Base-by-base conservation (phyloP, 2,329 filamentous ascomycete species). In the Neonectria faginata region DNA sequence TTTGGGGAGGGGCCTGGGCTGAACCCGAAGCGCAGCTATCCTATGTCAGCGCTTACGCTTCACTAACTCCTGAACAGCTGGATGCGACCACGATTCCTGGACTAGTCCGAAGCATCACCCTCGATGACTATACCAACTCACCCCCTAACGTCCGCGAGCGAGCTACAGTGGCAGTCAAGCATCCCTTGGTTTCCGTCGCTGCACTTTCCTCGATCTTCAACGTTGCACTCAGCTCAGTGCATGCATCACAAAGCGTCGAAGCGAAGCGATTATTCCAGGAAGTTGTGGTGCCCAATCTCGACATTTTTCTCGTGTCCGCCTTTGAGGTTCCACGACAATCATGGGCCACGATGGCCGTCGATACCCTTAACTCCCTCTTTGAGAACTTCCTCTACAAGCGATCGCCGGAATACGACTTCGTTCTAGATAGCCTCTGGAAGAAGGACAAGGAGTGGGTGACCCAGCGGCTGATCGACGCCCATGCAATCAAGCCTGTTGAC, bases 1-100 rank as follows among this genome's bases (percentile, higher is more conserved):
- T 99, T 22, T 98, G 96, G 94, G 94, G 94, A 63, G 94, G 94
- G 73, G 84, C 88, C 66, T 99, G 97, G 95, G 89, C 91, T 67
- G 88, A 97, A 70, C 88, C 91, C 14, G 90, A 97, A 67, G 93
- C 96, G 0, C 95, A 98, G 69, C 83, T 99, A 39, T 97, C 94
- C n/a, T 97, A 98, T 76, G 88, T 98, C 58, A 91, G 91, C 67
- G 94, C 94, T 18, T 97, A 95, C 76, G 85, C 95, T 22, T 92
- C 92, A 4, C 86, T 94, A 61, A 88, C 87, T 12, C 86, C 91
- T 0, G 88, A 92, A 29, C 88, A 94, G 73, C 85, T 97, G 27
- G 94, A 98, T 76, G 91, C 93, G 3, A 91, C 90, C 12, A 92
- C 91, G 39, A 96, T 98, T 63, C 95, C 94, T 1, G 89, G 91